These are phyloP conservation scores for Botryotinia convoluta DNA, from an alignment of 2,329 filamentous ascomycete genomes.

Conservation along the genomic window DNA sequence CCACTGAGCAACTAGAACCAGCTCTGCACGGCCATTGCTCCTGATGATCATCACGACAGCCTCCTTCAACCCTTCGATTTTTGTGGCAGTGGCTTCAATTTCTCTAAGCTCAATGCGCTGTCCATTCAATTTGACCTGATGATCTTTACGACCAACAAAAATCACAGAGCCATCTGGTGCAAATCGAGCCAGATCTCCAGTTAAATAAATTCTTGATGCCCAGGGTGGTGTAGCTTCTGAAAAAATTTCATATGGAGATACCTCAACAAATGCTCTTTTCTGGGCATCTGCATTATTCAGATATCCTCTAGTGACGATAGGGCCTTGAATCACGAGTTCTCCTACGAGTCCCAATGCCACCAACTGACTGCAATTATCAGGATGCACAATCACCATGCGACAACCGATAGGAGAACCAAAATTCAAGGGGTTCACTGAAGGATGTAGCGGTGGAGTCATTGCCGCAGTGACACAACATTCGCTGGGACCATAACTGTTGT, in stretches of 20 bases:
- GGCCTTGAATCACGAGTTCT: conserved; percentile 30
- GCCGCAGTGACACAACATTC: not conserved
- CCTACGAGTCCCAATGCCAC: conserved; percentile 26
- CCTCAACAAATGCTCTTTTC: not conserved
- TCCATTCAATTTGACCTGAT: conserved; percentile 64
- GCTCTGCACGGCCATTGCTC: not conserved
- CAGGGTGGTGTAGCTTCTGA: not conserved
- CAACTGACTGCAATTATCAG: conserved; percentile 22
- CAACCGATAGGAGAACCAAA: conserved; percentile 2
- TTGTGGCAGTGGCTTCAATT: conserved; percentile 41
- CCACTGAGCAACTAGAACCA: not conserved
- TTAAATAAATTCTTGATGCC: not conserved
- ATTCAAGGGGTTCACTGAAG: not conserved
- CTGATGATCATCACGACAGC: not conserved
- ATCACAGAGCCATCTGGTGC: conserved; percentile 49
- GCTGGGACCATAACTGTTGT: conserved; percentile 23
- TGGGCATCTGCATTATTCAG: conserved; percentile 24
- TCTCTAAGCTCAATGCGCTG: conserved; percentile 60
- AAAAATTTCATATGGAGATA: not conserved
- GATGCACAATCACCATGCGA: conserved; percentile 36
- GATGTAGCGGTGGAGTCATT: not conserved
- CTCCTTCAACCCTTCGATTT: not conserved
- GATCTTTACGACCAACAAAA: conserved; percentile 62
- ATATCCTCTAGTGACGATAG: conserved; percentile 27
- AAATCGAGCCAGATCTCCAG: conserved; percentile 39